Evolutionary conservation across 441 rosid species (phyloP), one percentile per base, ranked within the genome.

Genomic region (Bocquillonia castaneifolia): DNA sequence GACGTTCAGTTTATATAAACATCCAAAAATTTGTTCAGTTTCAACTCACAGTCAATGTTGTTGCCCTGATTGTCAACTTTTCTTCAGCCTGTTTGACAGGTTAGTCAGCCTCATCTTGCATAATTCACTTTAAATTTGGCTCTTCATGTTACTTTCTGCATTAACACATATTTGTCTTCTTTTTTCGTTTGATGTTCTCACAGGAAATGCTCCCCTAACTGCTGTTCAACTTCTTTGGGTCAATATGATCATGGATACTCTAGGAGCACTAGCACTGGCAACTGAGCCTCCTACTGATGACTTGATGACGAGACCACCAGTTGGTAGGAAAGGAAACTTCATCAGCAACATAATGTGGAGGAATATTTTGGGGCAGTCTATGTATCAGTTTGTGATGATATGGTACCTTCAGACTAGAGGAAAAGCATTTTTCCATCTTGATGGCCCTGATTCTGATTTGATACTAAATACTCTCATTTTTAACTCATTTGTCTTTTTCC

Each of bases 181-280:
- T 40, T 25, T 57, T 34, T 20, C n/a, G n/a, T 59, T 37, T 22
- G 82, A 79, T 23, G 77, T 82, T 61, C 82, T 84, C 15, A 66
- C 91, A 32, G 95, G 93, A n/a, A 79, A 78, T 39, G 86, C 89
- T 63, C 91, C 97, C 25, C 68, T 89, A 58, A 87, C 95, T 1
- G 90, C 97, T 10, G 90, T 91, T 47, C 93, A 91, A 20, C 79
- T 91, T 76, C 66, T 91, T 53, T 91, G 92, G 96, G 93, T 89
- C 59, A 91, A 91, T 74, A 82, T 87, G 79, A 87, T 91, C 76
- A 89, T 91, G 96, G 96, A 89, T 73, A 87, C 97, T 9, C 73
- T 89, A 6, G 97, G 96, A 3, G 96, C 97, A 53, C 78, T 91
- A 15, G 97, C 97, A 66, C 80, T 91, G 0, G 97, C 97, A 63